Base-by-base conservation (phyloP, 768 basidiomycete genomes). In the Mycena olivaceomarginata region DNA sequence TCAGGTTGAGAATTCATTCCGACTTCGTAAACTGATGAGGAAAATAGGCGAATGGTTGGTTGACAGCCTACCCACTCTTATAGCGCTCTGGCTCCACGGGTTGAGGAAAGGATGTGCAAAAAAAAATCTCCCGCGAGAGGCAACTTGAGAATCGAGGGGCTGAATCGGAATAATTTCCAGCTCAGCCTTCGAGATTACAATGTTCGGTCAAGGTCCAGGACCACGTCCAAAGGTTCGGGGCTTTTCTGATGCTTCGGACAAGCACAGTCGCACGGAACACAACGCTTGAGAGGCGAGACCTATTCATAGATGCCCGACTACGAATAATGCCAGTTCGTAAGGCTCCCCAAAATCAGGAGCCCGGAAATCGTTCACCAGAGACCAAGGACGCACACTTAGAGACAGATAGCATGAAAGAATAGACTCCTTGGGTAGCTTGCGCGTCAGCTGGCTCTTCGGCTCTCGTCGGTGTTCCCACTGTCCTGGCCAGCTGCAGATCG, bases 1-100 rank as follows among this genome's bases (percentile, higher is more conserved):
- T 57, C 68, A 57, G 67, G 48, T 22, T 65, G 62, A n/a, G 51
- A 64, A 31, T 70, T 75, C 51, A 51, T 75, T 41, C 8, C 4
- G 40, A 18, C 13, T 11, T 13, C 5, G 7, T 16, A n/a, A 37
- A 67, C 31, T 9, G 45, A 25, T 20, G 22, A 1, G 31, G 31
- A 67, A 18, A 66, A 15, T 45, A 25, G 22, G 9, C 9, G 4
- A 31, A 4, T 31, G 3, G 25, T 25, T 31, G 31, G 31, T 31
- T 31, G 46, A 9, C 31, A 20, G 37, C 65, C 46, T 67, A 13
- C 16, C 22, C 48, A 37, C 53, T 53, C 66, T 67, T 67, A 67
- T 67, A 67, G 31, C 4, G 31, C 31, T 31, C 31, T 31, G 31
- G 31, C 31, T 31, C 56, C 56, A 31, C 25, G 56, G 56, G 8